Base-by-base conservation (phyloP, 306 rosid genomes). In the Fragaria vesca region DNA sequence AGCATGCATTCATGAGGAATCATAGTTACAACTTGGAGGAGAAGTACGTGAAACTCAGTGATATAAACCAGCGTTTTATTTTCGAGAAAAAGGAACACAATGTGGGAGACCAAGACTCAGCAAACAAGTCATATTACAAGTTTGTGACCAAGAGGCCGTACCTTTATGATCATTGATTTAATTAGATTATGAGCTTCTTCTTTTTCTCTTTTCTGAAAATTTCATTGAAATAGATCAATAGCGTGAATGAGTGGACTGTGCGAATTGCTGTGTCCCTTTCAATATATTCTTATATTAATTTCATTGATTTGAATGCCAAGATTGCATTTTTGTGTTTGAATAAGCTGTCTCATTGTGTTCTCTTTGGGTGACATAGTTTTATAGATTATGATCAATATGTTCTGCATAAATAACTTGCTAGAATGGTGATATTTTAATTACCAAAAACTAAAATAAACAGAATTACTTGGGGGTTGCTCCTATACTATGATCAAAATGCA, bases 121-220 rank as follows among this genome's bases (percentile, higher is more conserved):
- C 24, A 12, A 32, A 12, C n/a, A 28, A 63, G 45, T 50, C 63
- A 36, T 36, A 34, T 66, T 18, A 38, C 70, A 17, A 42, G 24
- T 71, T 71, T 11, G 21, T 12, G 36, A 71, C 63, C 63, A 71
- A 71, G 45, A 51, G 63, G 75, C 24, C 45, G 63, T 32, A 32
- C 75, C 60, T 70, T 26, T 70, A 47, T 69, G n/a, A 40, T 24
- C 9, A 26, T 3, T 28, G 15, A 51, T 10, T 34, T 72, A 62
- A 1, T 28, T 28, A 24, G 68, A 13, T 62, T 30, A 13, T 30
- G n/a, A 30, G 42, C n/a, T 62, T 51, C 5, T 51, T 0, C 6
- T 26, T 52, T 50, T 16, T 42, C 9, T 48, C 28, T 12, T 57
- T 4, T 73, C 21, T 36, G 16, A 24, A 55, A 55, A 12, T 55